Percentiles rank a stretch among this genome's conserved stretches.
Evolutionary conservation across 1,284 basidiomycete species (phyloP).

Genomic region (Stereum hirsutum): DNA sequence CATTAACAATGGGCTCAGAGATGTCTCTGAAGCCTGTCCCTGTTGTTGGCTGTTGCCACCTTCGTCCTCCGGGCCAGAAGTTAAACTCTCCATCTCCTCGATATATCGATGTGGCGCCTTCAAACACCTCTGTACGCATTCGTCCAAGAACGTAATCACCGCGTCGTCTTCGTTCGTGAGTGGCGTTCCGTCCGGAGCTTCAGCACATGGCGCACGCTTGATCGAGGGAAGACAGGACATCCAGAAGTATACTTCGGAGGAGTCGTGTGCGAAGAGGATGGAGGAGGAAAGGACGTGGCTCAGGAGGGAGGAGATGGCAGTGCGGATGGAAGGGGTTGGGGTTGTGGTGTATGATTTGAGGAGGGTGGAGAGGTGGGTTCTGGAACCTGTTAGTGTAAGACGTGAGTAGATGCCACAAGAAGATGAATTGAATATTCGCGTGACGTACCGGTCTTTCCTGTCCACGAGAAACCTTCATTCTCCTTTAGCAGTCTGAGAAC

Average conservation of each 20-base stretch:
- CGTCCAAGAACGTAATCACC: slow-evolving; percentile 75
- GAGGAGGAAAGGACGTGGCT: slow-evolving; percentile 55
- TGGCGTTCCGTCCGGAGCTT: slow-evolving; percentile 40
- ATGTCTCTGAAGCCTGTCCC: no score
- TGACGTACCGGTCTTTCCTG: slow-evolving; percentile 55
- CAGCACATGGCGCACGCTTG: slow-evolving; percentile 24
- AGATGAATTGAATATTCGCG: background rate
- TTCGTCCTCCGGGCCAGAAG: slow-evolving; percentile 4
- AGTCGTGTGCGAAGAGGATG: slow-evolving; percentile 78
- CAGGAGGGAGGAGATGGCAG: slow-evolving; percentile 49
- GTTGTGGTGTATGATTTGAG: slow-evolving; percentile 53
- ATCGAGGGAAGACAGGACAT: slow-evolving; percentile 46
- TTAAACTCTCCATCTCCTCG: slow-evolving; percentile 47
- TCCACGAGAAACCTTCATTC: slow-evolving; percentile 74
- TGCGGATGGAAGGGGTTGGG: slow-evolving; percentile 40
- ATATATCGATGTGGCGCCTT: slow-evolving; percentile 87
- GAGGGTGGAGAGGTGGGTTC: slow-evolving; percentile 58
- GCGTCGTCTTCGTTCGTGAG: slow-evolving; percentile 51
- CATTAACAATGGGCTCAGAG: slow-evolving; percentile 67
- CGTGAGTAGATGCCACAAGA: background rate
- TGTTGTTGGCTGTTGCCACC: slow-evolving; percentile 1
- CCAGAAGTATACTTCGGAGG: slow-evolving; percentile 71
- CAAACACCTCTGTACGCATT: slow-evolving; percentile 76
- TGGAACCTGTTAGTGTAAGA: slow-evolving; percentile 19
- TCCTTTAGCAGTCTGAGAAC: slow-evolving; percentile 64